Conservation (phyloP, 2,329 filamentous ascomycete species). For the Botrytis elliptica region DNA sequence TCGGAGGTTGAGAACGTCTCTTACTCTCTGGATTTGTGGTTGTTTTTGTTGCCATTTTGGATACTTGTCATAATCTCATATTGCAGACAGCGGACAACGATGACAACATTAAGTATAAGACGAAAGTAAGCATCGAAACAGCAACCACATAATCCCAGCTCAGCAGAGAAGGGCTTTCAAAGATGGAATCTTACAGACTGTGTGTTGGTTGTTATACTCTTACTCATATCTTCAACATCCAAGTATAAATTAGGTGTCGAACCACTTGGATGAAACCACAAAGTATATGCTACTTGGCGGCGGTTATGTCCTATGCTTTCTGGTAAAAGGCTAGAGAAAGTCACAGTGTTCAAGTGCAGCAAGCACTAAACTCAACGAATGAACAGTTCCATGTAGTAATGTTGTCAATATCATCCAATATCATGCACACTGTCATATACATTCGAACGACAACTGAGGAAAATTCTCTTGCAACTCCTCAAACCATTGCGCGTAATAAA, state of each 20-base stretch:
- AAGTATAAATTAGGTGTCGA: background rate
- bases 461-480: no score
- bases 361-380: background rate
- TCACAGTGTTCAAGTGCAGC: background rate
- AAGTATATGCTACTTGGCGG: background rate
- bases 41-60: no score
- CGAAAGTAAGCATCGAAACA: no score
- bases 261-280: background rate
- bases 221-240: background rate
- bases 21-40: no score
- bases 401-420: background rate
- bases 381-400: background rate
- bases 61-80: no score
- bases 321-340: background rate
- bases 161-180: no score
- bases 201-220: no score
- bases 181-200: no score
- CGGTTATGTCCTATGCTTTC: background rate
- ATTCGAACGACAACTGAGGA: background rate
- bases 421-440: background rate
- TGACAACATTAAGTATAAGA: no score
- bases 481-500: accelerated
- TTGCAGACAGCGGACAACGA: no score
- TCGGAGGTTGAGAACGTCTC: no score
- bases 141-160: no score